Percentiles rank a stretch among this genome's conserved stretches.
Evolutionary conservation across 345 rosid genomes (phyloP).

Genomic region (Litchi chinensis): DNA sequence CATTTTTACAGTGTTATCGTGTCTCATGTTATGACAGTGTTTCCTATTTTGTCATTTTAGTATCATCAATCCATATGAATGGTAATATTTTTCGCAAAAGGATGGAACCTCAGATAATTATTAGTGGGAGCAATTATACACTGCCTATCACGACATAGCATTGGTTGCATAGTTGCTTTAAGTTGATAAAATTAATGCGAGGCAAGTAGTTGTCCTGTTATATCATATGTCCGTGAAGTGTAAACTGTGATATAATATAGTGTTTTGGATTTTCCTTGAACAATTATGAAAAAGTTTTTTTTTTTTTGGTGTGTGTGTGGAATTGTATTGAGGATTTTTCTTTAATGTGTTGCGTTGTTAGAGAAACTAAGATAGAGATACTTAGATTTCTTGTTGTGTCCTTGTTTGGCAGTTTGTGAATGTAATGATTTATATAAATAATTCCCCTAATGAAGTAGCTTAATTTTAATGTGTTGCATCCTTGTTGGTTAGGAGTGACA

Average conservation of each 20-base stretch:
- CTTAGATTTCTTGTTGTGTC: background rate
- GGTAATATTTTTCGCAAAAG: background rate
- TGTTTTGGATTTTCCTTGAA: background rate
- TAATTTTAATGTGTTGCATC: background rate
- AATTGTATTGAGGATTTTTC: background rate
- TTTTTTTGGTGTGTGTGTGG: too few species aligned
- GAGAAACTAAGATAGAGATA: background rate
- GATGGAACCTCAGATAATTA: background rate
- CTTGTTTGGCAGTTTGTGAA: background rate
- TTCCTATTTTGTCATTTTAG: background rate
- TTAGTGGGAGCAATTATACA: background rate
- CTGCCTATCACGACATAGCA: background rate
- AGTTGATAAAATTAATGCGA: background rate
- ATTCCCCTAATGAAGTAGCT: background rate
- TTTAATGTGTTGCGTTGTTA: background rate
- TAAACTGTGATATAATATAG: background rate
- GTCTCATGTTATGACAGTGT: background rate
- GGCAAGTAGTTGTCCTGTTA: background rate
- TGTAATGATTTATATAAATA: background rate
- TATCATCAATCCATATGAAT: background rate
- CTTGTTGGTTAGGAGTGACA: background rate
- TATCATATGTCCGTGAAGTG: background rate
- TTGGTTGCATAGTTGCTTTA: background rate
- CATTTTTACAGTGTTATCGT: conserved; percentile 12
- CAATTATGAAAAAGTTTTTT: background rate